Conservation (phyloP, 2,329 filamentous ascomycete species). For the Verticillium longisporum region DNA sequence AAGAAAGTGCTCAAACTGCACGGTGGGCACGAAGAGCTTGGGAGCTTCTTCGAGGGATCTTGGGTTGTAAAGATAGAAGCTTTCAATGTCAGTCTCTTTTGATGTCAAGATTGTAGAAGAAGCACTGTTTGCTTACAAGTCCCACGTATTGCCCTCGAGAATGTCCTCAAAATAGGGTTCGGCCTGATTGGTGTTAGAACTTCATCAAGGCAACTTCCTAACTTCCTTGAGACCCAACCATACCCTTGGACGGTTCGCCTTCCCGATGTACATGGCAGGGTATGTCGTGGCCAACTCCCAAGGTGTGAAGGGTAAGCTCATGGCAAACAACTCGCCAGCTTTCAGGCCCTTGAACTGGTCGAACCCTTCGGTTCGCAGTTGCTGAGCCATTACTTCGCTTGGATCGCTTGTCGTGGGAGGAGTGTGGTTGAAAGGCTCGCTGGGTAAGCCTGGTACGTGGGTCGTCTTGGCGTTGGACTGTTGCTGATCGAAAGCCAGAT, state of each 20-base stretch:
- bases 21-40: conserved; percentile 59
- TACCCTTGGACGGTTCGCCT: conserved; percentile 41
- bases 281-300: conserved; percentile 51
- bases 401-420: background rate
- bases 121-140: conserved; percentile 54
- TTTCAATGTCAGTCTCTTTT: conserved; percentile 6
- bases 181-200: conserved; percentile 9
- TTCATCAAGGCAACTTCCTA: background rate
- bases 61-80: conserved; percentile 61
- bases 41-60: conserved; percentile 37
- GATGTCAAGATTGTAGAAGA: background rate
- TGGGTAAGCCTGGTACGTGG: background rate
- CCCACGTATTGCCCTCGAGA: conserved; percentile 59
- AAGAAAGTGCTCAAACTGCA: conserved; percentile 60
- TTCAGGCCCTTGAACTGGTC: conserved; percentile 5
- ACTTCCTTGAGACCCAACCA: conserved; percentile 10
- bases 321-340: conserved; percentile 13
- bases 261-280: conserved; percentile 51
- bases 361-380: conserved; percentile 2
- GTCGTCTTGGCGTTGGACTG: background rate
- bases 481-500: background rate
- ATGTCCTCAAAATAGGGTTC: conserved; percentile 49
- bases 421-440: background rate
- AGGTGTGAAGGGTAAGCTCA: conserved; percentile 33
- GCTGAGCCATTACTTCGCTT: background rate